These are phyloP conservation scores for Eragrostis nindensis DNA, from an alignment of 176 grass and related monocot species.

Conservation along the genomic window DNA sequence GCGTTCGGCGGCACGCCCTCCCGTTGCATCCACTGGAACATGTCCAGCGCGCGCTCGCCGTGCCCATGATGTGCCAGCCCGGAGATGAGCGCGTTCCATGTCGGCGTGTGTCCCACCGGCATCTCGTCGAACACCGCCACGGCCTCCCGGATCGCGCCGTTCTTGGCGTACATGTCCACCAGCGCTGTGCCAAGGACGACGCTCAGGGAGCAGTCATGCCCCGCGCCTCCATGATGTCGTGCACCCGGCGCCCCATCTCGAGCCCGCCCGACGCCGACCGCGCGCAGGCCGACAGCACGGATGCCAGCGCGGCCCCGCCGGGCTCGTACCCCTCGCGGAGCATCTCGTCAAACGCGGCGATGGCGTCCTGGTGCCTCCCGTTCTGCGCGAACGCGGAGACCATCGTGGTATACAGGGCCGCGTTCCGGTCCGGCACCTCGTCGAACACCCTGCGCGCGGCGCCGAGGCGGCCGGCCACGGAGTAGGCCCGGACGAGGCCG, in stretches of 20 bases:
- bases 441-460: constrained; percentile 50
- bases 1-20: constrained; percentile 41
- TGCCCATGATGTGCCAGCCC: constrained; percentile 55
- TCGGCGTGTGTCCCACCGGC: constrained; percentile 10
- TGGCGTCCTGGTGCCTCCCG: constrained; percentile 27
- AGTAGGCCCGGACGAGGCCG: constrained; percentile 48
- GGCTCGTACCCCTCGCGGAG: constrained; percentile 35
- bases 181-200: constrained; percentile 59
- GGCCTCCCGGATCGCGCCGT: constrained; percentile 42
- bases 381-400: constrained; percentile 51
- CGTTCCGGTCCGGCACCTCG: constrained; percentile 27
- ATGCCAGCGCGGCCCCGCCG: constrained; percentile 18
- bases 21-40: constrained; percentile 41
- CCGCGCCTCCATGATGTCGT: constrained; percentile 43
- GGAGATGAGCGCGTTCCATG: constrained; percentile 59
- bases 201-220: constrained; percentile 15
- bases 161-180: constrained; percentile 63
- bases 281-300: constrained; percentile 53
- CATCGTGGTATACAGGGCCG: constrained; percentile 46
- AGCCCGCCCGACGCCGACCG: constrained; percentile 35
- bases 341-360: constrained; percentile 52
- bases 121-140: constrained; percentile 45
- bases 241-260: constrained; percentile 52
- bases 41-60: constrained; percentile 16
- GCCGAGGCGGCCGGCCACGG: not conserved